Evolutionary conservation across 1,284 basidiomycete species (phyloP), one percentile per base, ranked within the genome.

Genomic region (Sanghuangporus baumii): DNA sequence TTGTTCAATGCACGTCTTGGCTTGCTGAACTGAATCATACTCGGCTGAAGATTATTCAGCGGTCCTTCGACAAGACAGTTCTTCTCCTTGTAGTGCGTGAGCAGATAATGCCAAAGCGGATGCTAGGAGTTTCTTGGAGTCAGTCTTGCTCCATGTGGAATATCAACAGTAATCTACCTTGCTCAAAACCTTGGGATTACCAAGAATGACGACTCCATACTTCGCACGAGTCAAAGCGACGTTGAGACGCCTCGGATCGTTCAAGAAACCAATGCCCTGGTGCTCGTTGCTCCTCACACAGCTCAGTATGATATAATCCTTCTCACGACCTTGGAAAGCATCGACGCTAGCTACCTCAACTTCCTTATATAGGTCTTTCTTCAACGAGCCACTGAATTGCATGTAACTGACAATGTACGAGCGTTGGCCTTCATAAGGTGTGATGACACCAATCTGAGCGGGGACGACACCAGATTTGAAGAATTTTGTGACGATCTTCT

Each of bases 241-340:
- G 70, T 99, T 99, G 71, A 99, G 77, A 68, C 97, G 89, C 66
- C 97, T 82, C 3, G 97, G 97, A 74, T 99, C 97, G 71, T 96
- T 98, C 79, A 99, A 82, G 84, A 99, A 99, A 62, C 97, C 97
- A 67, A 99, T 99, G 36, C 97, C 97, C 74, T 98, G 97, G 72
- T 99, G 96, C 73, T 99, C 97, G 75, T 99, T 99, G 77, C 94
- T 97, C 71, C 97, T 82, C n/a, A 99, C 97, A 74, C 97, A 99
- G 73, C 91, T 95, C 59, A 99, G 83, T 70, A 99, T 98, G 74
- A 99, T 98, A 71, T 99, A 98, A 74, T 99, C 97, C 82, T 99
- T 99, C 79, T 99, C 97, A 72, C 97, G 87, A 38, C 97, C 97
- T 74, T 99, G 97, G 85, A 99, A 99, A 1, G 97, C 97, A 74